Conservation (phyloP, 2,329 filamentous ascomycete species). For the Venturia asperata region DNA sequence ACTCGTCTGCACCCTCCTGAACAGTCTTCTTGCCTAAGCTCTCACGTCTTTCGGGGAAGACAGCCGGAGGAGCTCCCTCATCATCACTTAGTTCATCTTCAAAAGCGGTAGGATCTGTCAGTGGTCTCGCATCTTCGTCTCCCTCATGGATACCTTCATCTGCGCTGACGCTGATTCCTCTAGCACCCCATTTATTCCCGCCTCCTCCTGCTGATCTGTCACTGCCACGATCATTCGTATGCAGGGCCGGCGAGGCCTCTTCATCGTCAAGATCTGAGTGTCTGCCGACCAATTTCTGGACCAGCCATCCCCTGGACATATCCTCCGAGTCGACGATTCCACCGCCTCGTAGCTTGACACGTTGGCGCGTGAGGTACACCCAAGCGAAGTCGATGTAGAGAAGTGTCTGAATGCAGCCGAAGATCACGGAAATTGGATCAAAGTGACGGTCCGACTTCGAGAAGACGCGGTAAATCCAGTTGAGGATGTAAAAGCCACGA, state of each 20-base stretch:
- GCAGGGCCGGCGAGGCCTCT: slow-evolving; percentile 49
- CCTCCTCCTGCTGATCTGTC: background rate
- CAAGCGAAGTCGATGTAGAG: slow-evolving; percentile 92
- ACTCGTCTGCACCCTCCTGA: slow-evolving; percentile 30
- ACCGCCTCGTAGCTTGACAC: slow-evolving; percentile 84
- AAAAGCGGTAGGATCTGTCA: slow-evolving; percentile 42
- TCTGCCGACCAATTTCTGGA: slow-evolving; percentile 66
- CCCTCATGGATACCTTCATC: slow-evolving; percentile 44
- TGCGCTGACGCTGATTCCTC: slow-evolving; percentile 53
- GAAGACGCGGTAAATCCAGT: slow-evolving; percentile 69
- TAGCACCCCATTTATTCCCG: slow-evolving; percentile 48
- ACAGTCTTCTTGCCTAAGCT: slow-evolving; percentile 28
- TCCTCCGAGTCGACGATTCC: slow-evolving; percentile 88
- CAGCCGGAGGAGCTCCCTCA: slow-evolving; percentile 30
- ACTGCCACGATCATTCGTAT: slow-evolving; percentile 24
- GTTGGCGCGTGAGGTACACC: slow-evolving; percentile 91
- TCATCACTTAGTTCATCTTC: slow-evolving; percentile 40
- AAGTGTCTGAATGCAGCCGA: slow-evolving; percentile 80
- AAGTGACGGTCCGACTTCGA: slow-evolving; percentile 53
- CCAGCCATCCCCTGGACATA: slow-evolving; percentile 74
- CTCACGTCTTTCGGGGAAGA: slow-evolving; percentile 14
- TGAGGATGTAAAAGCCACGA: slow-evolving; percentile 80
- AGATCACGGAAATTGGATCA: slow-evolving; percentile 70
- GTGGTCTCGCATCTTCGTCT: slow-evolving; percentile 31
- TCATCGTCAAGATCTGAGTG: slow-evolving; percentile 49